A percentile compares a stretch with the other conserved stretches of the same genome.
phyloP scores from a whole-genome alignment of 345 rosid species.

The Arabidopsis arenosa region DNA sequence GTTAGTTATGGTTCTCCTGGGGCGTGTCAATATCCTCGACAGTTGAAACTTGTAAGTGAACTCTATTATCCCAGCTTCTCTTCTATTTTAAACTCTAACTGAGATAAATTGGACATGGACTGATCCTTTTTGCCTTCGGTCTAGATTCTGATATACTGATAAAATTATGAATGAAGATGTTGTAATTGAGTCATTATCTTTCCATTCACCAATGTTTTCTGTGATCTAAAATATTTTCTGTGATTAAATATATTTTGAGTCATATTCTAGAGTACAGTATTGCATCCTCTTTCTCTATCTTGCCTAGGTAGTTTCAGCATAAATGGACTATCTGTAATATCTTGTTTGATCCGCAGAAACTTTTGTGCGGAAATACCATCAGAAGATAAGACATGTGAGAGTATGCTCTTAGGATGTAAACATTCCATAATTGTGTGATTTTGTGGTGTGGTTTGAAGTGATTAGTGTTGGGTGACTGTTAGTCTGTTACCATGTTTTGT shows the following conservation, averaged over 20 bases:
- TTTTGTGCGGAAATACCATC: not conserved
- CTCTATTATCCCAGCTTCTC: constrained; percentile 5
- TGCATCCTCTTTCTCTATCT: not conserved
- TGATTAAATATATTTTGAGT: not conserved
- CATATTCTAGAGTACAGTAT: not conserved
- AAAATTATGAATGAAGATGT: not conserved
- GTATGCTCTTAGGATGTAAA: not conserved
- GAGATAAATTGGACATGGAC: not conserved
- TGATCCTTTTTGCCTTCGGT: not conserved
- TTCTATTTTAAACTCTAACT: not conserved
- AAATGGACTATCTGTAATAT: constrained; percentile 3
- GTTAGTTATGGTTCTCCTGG: constrained; percentile 86
- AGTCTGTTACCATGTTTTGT: constrained; percentile 10
- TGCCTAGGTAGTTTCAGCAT: not conserved
- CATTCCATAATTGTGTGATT: not conserved
- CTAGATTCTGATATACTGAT: constrained; percentile 9
- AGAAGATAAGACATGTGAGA: constrained; percentile 14
- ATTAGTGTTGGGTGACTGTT: not conserved
- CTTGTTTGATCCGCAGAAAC: not conserved
- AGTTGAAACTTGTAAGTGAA: constrained; percentile 67
- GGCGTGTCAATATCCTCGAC: constrained; percentile 80
- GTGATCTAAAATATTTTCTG: not conserved
- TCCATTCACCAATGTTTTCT: not conserved
- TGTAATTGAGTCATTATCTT: not conserved
- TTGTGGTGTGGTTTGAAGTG: not conserved